These are phyloP conservation scores for Nowakowskiella sp. DNA, from an alignment of 192 early-diverging fungal genomes.

Conservation along the genomic window DNA sequence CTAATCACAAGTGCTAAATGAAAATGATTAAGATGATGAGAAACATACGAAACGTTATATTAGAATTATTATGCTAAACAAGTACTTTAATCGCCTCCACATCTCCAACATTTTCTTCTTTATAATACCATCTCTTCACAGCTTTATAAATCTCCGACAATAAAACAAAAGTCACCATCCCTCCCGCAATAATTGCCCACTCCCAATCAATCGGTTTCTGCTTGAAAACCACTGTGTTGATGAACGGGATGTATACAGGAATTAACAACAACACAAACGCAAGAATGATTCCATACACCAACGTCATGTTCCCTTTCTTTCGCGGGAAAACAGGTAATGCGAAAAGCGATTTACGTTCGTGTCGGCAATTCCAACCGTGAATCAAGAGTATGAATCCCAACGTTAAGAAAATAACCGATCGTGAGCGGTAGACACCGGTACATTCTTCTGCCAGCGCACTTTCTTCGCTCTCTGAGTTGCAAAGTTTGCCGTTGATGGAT, in stretches of 20 bases:
- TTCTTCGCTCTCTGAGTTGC: slow-evolving; percentile 31
- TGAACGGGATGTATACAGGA: slow-evolving; percentile 55
- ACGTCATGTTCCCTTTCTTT: slow-evolving; percentile 29
- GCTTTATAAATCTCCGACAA: too few species aligned
- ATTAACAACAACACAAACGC: slow-evolving; percentile 45
- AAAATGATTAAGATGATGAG: too few species aligned
- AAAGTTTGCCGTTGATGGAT: background rate
- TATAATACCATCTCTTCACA: too few species aligned
- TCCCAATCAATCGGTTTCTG: slow-evolving; percentile 54
- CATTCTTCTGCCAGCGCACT: slow-evolving; percentile 50
- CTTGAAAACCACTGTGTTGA: slow-evolving; percentile 56
- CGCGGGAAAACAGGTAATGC: too few species aligned
- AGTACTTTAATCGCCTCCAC: too few species aligned
- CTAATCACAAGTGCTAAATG: too few species aligned
- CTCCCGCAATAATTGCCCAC: too few species aligned
- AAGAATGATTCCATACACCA: slow-evolving; percentile 18
- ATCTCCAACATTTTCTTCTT: too few species aligned
- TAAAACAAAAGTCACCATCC: too few species aligned
- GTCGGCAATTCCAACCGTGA: slow-evolving; percentile 70
- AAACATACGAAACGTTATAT: too few species aligned
- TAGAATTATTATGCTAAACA: too few species aligned
- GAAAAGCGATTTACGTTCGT: slow-evolving; percentile 57
- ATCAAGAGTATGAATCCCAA: slow-evolving; percentile 63
- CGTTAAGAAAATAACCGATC: slow-evolving; percentile 61
- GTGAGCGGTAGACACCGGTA: slow-evolving; percentile 59